Base-by-base conservation (phyloP, 176 grass and related monocot species). In the Eremochloa ophiuroides region DNA sequence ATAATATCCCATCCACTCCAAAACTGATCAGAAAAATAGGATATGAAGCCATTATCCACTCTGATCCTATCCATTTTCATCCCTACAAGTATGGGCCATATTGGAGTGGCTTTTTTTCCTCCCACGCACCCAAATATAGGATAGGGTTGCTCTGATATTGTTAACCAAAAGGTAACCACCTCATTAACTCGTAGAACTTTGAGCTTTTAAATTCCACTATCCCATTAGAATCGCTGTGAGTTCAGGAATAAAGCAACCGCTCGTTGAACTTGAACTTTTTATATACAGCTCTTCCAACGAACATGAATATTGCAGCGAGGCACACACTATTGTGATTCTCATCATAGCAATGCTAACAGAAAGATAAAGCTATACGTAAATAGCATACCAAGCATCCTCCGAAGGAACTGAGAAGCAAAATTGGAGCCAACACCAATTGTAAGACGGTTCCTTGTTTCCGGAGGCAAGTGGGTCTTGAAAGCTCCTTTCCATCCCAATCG, bases 401-500 rank as follows among this genome's bases (percentile, higher is more conserved):
- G 41, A 6, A 89, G 6, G 66, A 86, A 82, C 1, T 82, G 37
- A 41, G 73, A 56, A 18, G 88, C 88, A 39, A 89, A 86, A 66
- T 82, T 89, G 73, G 88, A 85, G 38, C 88, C 88, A 41, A 89
- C 48, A 27, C 83, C 88, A 13, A 89, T 67, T 10, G 88, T 89
- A 25, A 89, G 73, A 38, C 88, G 83, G 46, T 83, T 78, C 79
- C 88, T 86, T 66, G 88, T 89, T 50, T 89, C 73, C 23, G 72
- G 13, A 48, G 88, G 83, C 48, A 89, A 73, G 62, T 89, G 88
- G 17, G 88, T 80, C 71, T 82, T 86, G 20, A 86, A 89, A 73
- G 74, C 73, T 50, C 90, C 90, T 82, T 59, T 92, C 90, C 90
- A 92, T 29, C 90, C 90, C 81, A 89, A 33, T 66, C 87, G 70